Conservation (phyloP, 805 yeast genomes). For the Spathaspora gorwiae region DNA sequence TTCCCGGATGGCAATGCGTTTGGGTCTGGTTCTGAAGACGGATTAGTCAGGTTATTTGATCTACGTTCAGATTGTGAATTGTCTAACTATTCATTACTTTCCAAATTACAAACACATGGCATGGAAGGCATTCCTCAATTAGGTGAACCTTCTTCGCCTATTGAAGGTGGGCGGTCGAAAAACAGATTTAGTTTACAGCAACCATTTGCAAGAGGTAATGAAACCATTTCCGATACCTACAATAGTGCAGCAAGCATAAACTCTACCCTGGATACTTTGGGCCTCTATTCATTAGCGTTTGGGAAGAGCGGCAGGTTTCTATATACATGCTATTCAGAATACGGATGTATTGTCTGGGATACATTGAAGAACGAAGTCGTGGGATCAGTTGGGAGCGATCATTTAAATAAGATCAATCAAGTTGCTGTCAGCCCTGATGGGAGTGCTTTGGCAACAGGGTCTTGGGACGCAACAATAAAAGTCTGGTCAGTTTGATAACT, state of each 20-base stretch:
- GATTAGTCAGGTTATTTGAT: slow-evolving; percentile 65
- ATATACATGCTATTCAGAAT: slow-evolving; percentile 72
- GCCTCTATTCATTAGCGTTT: slow-evolving; percentile 68
- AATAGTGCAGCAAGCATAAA: slow-evolving; percentile 1
- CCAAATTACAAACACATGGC: background rate
- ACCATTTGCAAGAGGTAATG: background rate
- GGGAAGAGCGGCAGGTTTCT: slow-evolving; percentile 70
- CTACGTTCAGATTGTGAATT: slow-evolving; percentile 71
- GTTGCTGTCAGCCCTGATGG: slow-evolving; percentile 73
- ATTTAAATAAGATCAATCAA: slow-evolving; percentile 51
- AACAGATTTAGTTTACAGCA: slow-evolving; percentile 9
- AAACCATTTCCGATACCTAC: background rate
- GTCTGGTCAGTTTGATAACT: slow-evolving; percentile 48
- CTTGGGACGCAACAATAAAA: slow-evolving; percentile 73
- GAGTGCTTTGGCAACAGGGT: slow-evolving; percentile 65
- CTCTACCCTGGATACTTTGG: slow-evolving; percentile 52
- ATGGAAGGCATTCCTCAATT: background rate
- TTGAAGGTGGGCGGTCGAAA: background rate
- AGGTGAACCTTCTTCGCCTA: slow-evolving; percentile 1
- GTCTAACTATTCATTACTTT: slow-evolving; percentile 36
- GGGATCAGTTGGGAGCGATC: slow-evolving; percentile 48
- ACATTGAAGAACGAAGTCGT: slow-evolving; percentile 58
- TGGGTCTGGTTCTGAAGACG: slow-evolving; percentile 77
- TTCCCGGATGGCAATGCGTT: slow-evolving; percentile 71
- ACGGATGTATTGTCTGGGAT: slow-evolving; percentile 78